Evolutionary conservation across 768 basidiomycete species (phyloP).

Genomic region (Pholiota molesta): DNA sequence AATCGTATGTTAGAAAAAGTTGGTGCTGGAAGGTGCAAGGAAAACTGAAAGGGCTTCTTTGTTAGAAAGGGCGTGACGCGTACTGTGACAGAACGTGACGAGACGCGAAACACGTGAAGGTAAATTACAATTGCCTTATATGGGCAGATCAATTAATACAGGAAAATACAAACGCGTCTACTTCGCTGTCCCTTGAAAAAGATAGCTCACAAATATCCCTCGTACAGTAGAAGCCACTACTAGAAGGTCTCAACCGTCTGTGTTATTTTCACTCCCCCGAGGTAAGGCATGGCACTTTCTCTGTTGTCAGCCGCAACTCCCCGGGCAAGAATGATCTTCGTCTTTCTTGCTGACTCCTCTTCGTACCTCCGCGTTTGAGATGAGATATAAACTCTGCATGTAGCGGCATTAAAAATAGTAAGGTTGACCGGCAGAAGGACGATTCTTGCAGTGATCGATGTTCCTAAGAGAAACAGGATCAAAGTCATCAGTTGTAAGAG

Average conservation of each 20-base stretch:
- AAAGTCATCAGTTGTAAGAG: slow-evolving; percentile 18
- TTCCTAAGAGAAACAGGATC: slow-evolving; percentile 14
- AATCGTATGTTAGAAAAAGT: background rate
- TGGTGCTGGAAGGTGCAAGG: background rate
- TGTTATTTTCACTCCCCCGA: slow-evolving; percentile 14
- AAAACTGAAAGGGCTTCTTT: background rate
- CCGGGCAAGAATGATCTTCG: slow-evolving; percentile 2
- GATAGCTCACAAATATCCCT: background rate
- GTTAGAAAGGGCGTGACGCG: slow-evolving; percentile 8
- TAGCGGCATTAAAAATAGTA: slow-evolving; percentile 11
- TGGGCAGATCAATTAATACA: background rate
- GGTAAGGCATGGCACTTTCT: background rate
- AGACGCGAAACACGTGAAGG: slow-evolving; percentile 11
- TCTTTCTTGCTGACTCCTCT: slow-evolving; percentile 4
- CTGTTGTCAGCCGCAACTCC: background rate
- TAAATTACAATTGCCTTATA: slow-evolving; percentile 3
- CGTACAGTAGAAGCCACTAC: background rate
- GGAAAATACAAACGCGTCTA: background rate
- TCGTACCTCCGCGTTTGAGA: background rate
- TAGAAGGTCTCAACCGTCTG: slow-evolving; percentile 15
- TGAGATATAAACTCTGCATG: slow-evolving; percentile 10
- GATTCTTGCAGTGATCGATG: slow-evolving; percentile 5
- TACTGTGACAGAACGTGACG: slow-evolving; percentile 20
- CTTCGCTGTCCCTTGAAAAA: background rate
- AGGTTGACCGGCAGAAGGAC: slow-evolving; percentile 9